phyloP scores from a whole-genome alignment of 2,329 filamentous ascomycete species.

The Colletotrichum trifolii region DNA sequence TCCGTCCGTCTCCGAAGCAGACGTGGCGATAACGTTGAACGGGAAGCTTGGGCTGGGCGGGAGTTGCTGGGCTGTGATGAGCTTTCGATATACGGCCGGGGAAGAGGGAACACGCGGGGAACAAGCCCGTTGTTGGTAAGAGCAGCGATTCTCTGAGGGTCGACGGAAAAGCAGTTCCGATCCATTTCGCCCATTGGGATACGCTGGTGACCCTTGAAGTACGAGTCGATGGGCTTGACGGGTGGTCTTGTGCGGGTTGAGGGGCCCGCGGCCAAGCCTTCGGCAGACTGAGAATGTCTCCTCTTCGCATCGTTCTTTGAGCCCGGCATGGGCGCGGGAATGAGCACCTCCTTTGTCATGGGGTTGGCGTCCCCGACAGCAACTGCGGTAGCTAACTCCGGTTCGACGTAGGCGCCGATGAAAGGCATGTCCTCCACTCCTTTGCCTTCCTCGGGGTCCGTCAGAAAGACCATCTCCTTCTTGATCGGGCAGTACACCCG shows the following conservation, averaged over 20 bases:
- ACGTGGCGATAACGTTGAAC: slow-evolving; percentile 50
- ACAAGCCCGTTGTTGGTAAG: slow-evolving; percentile 61
- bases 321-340: slow-evolving; percentile 53
- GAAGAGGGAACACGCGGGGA: slow-evolving; percentile 68
- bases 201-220: slow-evolving; percentile 62
- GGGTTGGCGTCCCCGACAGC: slow-evolving; percentile 88
- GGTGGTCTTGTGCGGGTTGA: slow-evolving; percentile 41
- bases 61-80: slow-evolving; percentile 37
- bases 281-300: slow-evolving; percentile 50
- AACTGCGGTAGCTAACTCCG: slow-evolving; percentile 77
- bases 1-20: slow-evolving; percentile 63
- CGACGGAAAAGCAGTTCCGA: slow-evolving; percentile 67
- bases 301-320: slow-evolving; percentile 56
- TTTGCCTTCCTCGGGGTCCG: slow-evolving; percentile 70
- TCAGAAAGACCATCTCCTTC: slow-evolving; percentile 80
- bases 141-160: slow-evolving; percentile 59
- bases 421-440: slow-evolving; percentile 79
- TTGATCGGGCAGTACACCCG: slow-evolving; percentile 88
- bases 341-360: slow-evolving; percentile 80
- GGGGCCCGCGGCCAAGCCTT: slow-evolving; percentile 37
- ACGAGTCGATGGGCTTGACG: slow-evolving; percentile 64
- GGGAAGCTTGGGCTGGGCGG: slow-evolving; percentile 35
- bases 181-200: slow-evolving; percentile 73
- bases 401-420: slow-evolving; percentile 79
- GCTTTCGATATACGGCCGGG: slow-evolving; percentile 65